Evolutionary conservation across 1,284 basidiomycete species (phyloP).

Genomic region (Cutaneotrichosporon mucoides): DNA sequence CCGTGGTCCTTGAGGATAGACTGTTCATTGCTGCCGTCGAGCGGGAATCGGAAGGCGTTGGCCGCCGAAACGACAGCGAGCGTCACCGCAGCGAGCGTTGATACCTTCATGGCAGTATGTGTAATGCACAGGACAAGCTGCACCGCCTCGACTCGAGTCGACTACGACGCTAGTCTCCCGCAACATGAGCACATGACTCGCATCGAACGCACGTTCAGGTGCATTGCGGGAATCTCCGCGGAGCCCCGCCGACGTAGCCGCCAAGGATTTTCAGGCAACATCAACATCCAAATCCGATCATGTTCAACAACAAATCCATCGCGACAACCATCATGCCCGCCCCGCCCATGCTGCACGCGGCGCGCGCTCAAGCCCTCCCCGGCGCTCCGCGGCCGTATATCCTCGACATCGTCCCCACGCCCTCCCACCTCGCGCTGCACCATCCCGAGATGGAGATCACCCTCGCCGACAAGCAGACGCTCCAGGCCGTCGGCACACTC

Average conservation of each 20-base stretch:
- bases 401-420: slow-evolving; percentile 41
- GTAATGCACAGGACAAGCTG: background rate
- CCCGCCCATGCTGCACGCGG: background rate
- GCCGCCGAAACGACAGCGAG: background rate
- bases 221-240: too few relatives aligned
- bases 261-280: too few relatives aligned
- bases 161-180: too few relatives aligned
- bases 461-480: slow-evolving; percentile 42
- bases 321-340: background rate
- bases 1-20: background rate
- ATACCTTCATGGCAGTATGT: background rate
- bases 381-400: slow-evolving; percentile 31
- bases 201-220: too few relatives aligned
- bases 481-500: slow-evolving; percentile 38
- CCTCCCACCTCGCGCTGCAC: slow-evolving; percentile 40
- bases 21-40: background rate
- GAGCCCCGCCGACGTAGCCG: too few relatives aligned
- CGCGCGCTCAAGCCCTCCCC: background rate
- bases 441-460: slow-evolving; percentile 42
- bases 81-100: background rate
- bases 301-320: background rate
- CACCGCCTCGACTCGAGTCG: background rate
- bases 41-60: background rate
- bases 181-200: too few relatives aligned
- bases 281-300: too few relatives aligned